Evolutionary conservation across 1,139 yeast species (phyloP).

Genomic region (Geotrichum bryndzae): DNA sequence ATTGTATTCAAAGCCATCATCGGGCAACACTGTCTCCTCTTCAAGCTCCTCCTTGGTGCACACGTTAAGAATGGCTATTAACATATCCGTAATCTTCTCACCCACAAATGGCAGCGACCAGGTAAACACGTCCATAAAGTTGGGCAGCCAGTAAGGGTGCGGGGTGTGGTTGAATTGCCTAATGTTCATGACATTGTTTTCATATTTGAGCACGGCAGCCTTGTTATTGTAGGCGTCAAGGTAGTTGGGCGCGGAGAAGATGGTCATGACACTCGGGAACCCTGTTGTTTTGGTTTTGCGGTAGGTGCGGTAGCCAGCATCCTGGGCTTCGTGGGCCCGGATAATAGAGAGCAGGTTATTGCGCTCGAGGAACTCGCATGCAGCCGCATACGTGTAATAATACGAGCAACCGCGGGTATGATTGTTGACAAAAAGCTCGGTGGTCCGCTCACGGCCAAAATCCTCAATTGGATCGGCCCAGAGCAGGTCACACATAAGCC

Average conservation of each 20-base stretch:
- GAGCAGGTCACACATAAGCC: slow-evolving; percentile 87
- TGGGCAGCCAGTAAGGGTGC: slow-evolving; percentile 96
- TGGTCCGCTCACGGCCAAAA: slow-evolving; percentile 66
- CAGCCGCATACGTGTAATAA: slow-evolving; percentile 80
- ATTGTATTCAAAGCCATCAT: not conserved
- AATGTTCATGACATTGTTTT: slow-evolving; percentile 87
- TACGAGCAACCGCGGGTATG: slow-evolving; percentile 89
- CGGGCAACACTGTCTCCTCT: slow-evolving; percentile 47
- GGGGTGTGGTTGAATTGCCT: slow-evolving; percentile 90
- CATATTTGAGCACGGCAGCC: slow-evolving; percentile 90
- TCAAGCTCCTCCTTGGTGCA: slow-evolving; percentile 94
- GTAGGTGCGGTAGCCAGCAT: slow-evolving; percentile 94
- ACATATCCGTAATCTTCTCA: slow-evolving; percentile 89
- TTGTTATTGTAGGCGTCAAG: slow-evolving; percentile 89
- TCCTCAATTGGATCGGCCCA: slow-evolving; percentile 96
- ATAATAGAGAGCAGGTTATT: slow-evolving; percentile 78
- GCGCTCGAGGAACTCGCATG: slow-evolving; percentile 71
- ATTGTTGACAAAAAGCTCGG: slow-evolving; percentile 57
- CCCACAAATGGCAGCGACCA: slow-evolving; percentile 98
- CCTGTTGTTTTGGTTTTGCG: slow-evolving; percentile 79
- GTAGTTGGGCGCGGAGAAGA: slow-evolving; percentile 95
- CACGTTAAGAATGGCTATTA: slow-evolving; percentile 81
- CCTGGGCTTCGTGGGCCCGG: slow-evolving; percentile 97
- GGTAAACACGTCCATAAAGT: slow-evolving; percentile 94
- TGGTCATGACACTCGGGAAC: slow-evolving; percentile 87